Conservation (phyloP, 2,329 filamentous ascomycete species). For the Leptographium lundbergii region DNA sequence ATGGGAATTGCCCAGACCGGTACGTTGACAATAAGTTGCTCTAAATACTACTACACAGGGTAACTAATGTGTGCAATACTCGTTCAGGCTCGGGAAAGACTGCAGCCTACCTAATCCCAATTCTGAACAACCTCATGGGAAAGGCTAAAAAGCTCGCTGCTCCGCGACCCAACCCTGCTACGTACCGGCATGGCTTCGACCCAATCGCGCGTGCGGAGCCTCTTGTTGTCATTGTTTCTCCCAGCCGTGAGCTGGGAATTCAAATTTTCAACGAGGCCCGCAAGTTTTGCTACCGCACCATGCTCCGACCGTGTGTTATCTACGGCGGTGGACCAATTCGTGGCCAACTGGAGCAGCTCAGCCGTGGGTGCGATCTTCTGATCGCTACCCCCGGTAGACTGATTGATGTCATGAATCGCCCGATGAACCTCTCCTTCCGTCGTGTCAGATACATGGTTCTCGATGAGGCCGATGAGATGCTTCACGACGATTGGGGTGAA, state of each 20-base stretch:
- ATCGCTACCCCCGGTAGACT: constrained; percentile 82
- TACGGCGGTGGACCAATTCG: constrained; percentile 72
- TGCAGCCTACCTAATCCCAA: constrained; percentile 79
- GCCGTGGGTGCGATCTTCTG: constrained; percentile 77
- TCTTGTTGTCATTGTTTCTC: constrained; percentile 71
- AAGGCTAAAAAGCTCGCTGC: constrained; percentile 84
- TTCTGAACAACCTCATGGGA: constrained; percentile 85
- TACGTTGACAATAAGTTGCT: constrained; percentile 28
- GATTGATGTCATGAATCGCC: constrained; percentile 66
- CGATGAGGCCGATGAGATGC: constrained; percentile 91
- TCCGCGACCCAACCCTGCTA: constrained; percentile 53
- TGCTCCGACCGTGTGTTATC: constrained; percentile 80
- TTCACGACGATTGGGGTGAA: constrained; percentile 65
- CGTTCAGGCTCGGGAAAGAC: constrained; percentile 84
- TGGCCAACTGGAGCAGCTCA: constrained; percentile 60
- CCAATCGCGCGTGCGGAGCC: constrained; percentile 62
- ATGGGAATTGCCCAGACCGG: constrained; percentile 89
- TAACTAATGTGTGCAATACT: background rate
- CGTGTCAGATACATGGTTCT: constrained; percentile 74
- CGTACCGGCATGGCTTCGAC: constrained; percentile 35
- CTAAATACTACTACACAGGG: too few relatives aligned
- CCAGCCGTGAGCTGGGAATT: constrained; percentile 79
- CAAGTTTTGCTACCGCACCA: constrained; percentile 85
- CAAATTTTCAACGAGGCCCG: constrained; percentile 94
- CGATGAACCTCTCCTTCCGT: constrained; percentile 53